These are phyloP conservation scores for Porogramme epimiltina DNA, from an alignment of 1,284 basidiomycete genomes.

Conservation along the genomic window DNA sequence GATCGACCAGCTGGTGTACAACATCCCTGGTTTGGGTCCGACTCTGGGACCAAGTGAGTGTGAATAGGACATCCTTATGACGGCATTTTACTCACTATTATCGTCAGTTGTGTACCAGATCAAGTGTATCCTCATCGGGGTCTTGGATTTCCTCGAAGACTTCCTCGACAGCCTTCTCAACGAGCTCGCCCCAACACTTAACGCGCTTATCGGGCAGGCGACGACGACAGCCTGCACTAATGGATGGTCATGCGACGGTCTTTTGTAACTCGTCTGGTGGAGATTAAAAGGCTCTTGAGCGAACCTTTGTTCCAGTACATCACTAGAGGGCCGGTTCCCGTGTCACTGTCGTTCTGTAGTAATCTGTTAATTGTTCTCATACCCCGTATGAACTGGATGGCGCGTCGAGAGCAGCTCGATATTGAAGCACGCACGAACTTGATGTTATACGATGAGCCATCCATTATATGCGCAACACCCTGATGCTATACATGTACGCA, in stretches of 20 bases:
- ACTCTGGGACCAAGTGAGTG: constrained; percentile 57
- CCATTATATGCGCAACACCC: not conserved
- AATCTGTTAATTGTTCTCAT: not conserved
- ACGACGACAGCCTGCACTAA: constrained; percentile 24
- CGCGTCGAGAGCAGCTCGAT: too few relatives aligned
- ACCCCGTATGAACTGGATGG: too few relatives aligned
- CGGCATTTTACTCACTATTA: constrained; percentile 4
- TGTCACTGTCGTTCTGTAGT: not conserved
- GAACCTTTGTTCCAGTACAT: not conserved
- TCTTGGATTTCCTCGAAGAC: constrained; percentile 51
- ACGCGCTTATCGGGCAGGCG: constrained; percentile 26
- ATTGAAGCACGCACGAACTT: too few relatives aligned
- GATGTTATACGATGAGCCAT: too few relatives aligned
- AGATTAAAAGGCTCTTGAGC: not conserved
- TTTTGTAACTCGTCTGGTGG: not conserved
- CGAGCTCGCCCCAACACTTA: constrained; percentile 36
- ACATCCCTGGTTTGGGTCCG: constrained; percentile 48
- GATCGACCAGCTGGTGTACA: constrained; percentile 34
- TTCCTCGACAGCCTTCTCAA: constrained; percentile 51
- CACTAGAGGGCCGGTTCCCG: constrained; percentile 2
- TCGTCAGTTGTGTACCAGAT: constrained; percentile 46
- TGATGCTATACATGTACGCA: not conserved
- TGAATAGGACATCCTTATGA: not conserved
- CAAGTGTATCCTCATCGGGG: constrained; percentile 48
- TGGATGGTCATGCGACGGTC: not conserved